Evolutionary conservation across 2,329 filamentous ascomycete species (phyloP).

Genomic region (Orbilia ellipsospora): DNA sequence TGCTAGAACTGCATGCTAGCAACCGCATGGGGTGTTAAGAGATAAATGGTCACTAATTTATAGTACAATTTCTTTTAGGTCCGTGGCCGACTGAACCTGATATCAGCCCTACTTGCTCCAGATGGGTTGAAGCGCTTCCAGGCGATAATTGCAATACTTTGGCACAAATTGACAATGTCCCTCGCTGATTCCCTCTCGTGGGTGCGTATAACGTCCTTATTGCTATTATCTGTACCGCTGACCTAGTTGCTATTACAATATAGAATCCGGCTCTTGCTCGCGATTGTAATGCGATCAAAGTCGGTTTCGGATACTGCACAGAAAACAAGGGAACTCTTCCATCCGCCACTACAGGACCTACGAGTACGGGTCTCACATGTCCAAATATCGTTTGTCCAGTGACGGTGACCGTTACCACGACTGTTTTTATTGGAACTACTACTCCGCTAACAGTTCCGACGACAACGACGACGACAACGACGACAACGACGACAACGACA

Average conservation of each 20-base stretch:
- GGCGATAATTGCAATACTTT: constrained; percentile 37
- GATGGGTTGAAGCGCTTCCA: constrained; percentile 31
- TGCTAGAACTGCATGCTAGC: not conserved
- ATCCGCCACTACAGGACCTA: not conserved
- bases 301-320: constrained; percentile 32
- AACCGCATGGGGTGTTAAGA: not conserved
- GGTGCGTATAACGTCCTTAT: not conserved
- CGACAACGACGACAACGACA: constrained; percentile 7
- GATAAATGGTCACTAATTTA: not conserved
- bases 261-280: constrained; percentile 28
- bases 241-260: not conserved
- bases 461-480: not conserved
- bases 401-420: not conserved
- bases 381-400: not conserved
- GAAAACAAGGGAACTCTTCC: not conserved
- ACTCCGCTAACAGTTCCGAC: not conserved
- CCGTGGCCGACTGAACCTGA: constrained; percentile 39
- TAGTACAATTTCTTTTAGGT: not conserved
- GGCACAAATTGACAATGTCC: constrained; percentile 26
- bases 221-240: not conserved
- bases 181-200: constrained; percentile 26
- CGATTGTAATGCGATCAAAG: constrained; percentile 23
- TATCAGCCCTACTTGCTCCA: constrained; percentile 20
- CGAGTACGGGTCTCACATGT: not conserved
- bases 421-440: not conserved